Conservation (phyloP, 225 moss, liverwort and hornwort genomes). For the Polytrichum commune region DNA sequence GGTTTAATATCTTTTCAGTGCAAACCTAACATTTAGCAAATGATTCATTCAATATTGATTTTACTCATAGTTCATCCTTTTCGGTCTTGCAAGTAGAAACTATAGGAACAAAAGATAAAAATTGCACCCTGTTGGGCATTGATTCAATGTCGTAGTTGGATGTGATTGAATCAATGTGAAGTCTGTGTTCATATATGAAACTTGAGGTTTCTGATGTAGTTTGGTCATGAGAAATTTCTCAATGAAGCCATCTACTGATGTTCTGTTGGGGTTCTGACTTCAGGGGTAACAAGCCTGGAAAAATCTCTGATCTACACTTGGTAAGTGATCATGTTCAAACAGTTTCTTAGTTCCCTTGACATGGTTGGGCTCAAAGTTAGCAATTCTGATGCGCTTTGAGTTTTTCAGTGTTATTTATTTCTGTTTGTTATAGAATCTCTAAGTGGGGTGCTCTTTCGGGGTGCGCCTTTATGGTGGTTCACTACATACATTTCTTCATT, state of each 20-base stretch:
- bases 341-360: neutral
- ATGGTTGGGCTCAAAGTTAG: neutral
- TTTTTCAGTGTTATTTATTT: neutral
- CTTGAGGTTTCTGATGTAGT: neutral
- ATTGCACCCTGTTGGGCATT: neutral
- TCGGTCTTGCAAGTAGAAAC: too few species aligned
- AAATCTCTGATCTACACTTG: slow-evolving; percentile 47
- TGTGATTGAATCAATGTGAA: too few species aligned
- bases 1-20: too few species aligned
- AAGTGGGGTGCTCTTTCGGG: neutral
- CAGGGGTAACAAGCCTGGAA: slow-evolving; percentile 43
- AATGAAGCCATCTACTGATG: slow-evolving; percentile 5
- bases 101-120: neutral
- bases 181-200: neutral
- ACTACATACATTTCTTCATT: neutral
- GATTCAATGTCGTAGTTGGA: neutral
- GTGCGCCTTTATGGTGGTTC: neutral
- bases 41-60: too few species aligned
- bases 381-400: slow-evolving; percentile 2
- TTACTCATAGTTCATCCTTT: too few species aligned
- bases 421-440: neutral
- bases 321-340: slow-evolving; percentile 17
- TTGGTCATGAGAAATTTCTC: neutral
- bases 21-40: too few species aligned
- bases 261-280: slow-evolving; percentile 9